These are phyloP conservation scores for Hirschioporus abietinus DNA, from an alignment of 768 basidiomycete genomes.

Conservation along the genomic window DNA sequence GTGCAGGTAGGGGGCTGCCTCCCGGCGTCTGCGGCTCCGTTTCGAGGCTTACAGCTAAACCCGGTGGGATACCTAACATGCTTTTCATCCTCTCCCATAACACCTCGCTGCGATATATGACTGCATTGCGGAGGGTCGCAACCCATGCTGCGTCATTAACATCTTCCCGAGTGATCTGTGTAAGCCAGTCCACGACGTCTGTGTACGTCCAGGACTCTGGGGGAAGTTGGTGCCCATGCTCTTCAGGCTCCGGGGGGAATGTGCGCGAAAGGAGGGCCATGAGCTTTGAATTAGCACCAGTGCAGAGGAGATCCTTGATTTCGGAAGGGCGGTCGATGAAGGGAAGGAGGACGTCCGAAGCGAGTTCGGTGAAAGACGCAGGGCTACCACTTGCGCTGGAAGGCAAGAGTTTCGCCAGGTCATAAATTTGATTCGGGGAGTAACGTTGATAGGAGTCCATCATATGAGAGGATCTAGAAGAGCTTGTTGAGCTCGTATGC, in stretches of 20 bases:
- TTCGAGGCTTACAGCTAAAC: constrained; percentile 61
- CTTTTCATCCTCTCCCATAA: constrained; percentile 91
- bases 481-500: not conserved
- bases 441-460: constrained; percentile 34
- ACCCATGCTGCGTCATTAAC: constrained; percentile 72
- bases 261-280: constrained; percentile 72
- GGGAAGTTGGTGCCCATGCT: not conserved
- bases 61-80: constrained; percentile 81
- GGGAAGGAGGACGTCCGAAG: constrained; percentile 74
- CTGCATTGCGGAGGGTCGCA: constrained; percentile 61
- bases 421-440: constrained; percentile 68
- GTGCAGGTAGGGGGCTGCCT: not conserved
- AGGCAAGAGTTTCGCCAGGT: constrained; percentile 40
- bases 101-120: constrained; percentile 72
- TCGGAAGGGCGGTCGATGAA: constrained; percentile 81
- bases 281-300: constrained; percentile 61
- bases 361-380: constrained; percentile 69
- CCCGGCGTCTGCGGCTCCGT: constrained; percentile 8
- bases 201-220: constrained; percentile 53
- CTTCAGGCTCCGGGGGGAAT: constrained; percentile 34
- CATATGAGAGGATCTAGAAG: not conserved
- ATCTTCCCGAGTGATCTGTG: constrained; percentile 52
- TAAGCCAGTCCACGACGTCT: constrained; percentile 67
- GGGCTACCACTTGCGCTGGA: constrained; percentile 25
- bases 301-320: constrained; percentile 60